A percentile compares a stretch with the other conserved stretches of the same genome.
These are phyloP conservation scores for Neoboletus brunneissimus DNA, from an alignment of 768 basidiomycete genomes.

Conservation along the genomic window DNA sequence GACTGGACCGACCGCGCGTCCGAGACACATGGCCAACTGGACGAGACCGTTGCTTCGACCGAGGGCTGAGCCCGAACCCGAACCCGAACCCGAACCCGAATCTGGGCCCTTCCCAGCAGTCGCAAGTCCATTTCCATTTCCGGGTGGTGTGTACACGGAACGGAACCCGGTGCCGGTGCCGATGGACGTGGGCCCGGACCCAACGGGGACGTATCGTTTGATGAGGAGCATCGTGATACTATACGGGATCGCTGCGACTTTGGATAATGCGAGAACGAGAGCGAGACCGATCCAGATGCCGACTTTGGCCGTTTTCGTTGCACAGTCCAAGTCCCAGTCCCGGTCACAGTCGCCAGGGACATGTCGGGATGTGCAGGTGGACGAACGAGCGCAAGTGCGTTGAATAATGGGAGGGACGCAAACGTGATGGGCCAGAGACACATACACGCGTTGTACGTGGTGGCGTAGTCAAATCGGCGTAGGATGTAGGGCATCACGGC, in stretches of 20 bases:
- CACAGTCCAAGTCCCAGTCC: background rate
- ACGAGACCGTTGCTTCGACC: slow-evolving; percentile 63
- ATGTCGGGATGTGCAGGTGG: background rate
- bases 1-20: slow-evolving; percentile 52
- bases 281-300: slow-evolving; percentile 49
- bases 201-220: slow-evolving; percentile 47
- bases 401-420: slow-evolving; percentile 2
- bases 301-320: slow-evolving; percentile 1
- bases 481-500: slow-evolving; percentile 41
- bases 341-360: background rate
- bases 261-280: slow-evolving; percentile 38
- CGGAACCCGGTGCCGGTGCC: background rate
- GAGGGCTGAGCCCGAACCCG: slow-evolving; percentile 31
- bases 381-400: background rate
- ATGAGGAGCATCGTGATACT: slow-evolving; percentile 60
- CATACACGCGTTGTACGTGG: slow-evolving; percentile 1
- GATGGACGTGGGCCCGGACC: background rate
- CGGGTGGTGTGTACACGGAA: no score
- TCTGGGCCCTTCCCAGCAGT: background rate
- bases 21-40: slow-evolving; percentile 52
- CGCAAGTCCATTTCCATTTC: background rate
- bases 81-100: background rate
- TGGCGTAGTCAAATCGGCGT: slow-evolving; percentile 8
- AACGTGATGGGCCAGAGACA: slow-evolving; percentile 7
- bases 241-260: slow-evolving; percentile 10